Evolutionary conservation across 768 basidiomycete species (phyloP).

Genomic region (Xerocomus potaroensis): DNA sequence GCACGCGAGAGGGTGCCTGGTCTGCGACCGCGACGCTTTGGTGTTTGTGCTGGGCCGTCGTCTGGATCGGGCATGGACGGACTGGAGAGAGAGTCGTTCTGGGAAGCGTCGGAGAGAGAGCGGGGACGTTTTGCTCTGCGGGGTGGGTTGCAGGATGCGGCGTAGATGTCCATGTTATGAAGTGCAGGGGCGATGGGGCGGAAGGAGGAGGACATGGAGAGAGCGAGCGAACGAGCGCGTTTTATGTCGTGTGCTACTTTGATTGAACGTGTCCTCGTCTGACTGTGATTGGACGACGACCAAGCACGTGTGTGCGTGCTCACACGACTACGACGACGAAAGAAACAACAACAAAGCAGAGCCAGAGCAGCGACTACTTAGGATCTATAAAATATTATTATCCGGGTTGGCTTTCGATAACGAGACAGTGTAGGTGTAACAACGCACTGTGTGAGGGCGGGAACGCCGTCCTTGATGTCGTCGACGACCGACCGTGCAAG

Average conservation of each 20-base stretch:
- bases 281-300: conserved; percentile 22
- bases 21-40: conserved; percentile 68
- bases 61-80: conserved; percentile 26
- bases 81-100: neutral
- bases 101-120: conserved; percentile 9
- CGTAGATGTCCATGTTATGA: conserved; percentile 28
- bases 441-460: too few relatives aligned
- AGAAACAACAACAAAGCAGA: too few relatives aligned
- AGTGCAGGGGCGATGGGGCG: conserved; percentile 24
- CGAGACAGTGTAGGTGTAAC: too few relatives aligned
- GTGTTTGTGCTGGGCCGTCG: conserved; percentile 26
- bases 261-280: too few relatives aligned
- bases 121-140: conserved; percentile 43
- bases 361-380: too few relatives aligned
- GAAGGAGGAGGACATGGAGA: conserved; percentile 15
- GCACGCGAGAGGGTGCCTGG: conserved; percentile 69
- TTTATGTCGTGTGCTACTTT: conserved; percentile 23
- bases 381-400: too few relatives aligned
- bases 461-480: conserved; percentile 7
- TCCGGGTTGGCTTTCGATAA: too few relatives aligned
- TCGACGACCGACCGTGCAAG: conserved; percentile 10
- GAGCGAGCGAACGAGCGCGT: conserved; percentile 7
- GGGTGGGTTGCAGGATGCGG: conserved; percentile 40
- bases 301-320: conserved; percentile 20
- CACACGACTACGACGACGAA: too few relatives aligned